Evolutionary conservation across 2,329 filamentous ascomycete species (phyloP), one percentile per base, ranked within the genome.

Genomic region (Aspergillus novofumigatus): DNA sequence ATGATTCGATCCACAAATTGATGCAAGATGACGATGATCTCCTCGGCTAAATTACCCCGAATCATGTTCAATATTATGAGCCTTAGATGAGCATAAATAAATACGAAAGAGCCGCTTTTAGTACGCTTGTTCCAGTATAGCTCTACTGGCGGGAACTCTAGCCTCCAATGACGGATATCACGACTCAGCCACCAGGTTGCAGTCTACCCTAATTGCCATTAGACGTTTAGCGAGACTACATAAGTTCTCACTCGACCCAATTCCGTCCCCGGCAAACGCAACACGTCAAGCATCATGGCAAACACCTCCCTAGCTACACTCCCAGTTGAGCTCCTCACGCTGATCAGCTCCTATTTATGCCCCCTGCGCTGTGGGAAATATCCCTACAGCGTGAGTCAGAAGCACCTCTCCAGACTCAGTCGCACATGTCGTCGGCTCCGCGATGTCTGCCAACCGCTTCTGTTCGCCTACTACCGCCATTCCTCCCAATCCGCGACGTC

Each of bases 361-460:
- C 7, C 42, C n/a, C 8, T 9, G 1, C 9, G n/a, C 21, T 20
- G n/a, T 3, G n/a, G 20, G 4, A 2, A 1, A 44, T 44, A 44
- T 44, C 42, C 42, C 42, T 3, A 10, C 52, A 17, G 25, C 6
- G 10, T 50, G 14, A 35, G 26, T 20, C 29, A 44, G 38, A 55
- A 25, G 21, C 35, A 25, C 21, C 47, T 55, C n/a, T 50, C 47
- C 17, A 47, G 29, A 23, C 47, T 55, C 4, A 51, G 45, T 48
- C 53, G 41, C 29, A 55, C 53, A 50, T 55, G 53, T 28, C 41
- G 38, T 20, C 14, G 14, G 23, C 53, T 55, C 1, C 38, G 47
- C 4, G 21, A 51, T n/a, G 21, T 41, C 3, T 26, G 50, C 17
- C 53, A 55, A 20, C 53, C 53, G 28, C 17, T 42, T n/a, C 48